These are phyloP conservation scores for Kregervanrija delftensis DNA, from an alignment of 805 yeast species.

Conservation along the genomic window DNA sequence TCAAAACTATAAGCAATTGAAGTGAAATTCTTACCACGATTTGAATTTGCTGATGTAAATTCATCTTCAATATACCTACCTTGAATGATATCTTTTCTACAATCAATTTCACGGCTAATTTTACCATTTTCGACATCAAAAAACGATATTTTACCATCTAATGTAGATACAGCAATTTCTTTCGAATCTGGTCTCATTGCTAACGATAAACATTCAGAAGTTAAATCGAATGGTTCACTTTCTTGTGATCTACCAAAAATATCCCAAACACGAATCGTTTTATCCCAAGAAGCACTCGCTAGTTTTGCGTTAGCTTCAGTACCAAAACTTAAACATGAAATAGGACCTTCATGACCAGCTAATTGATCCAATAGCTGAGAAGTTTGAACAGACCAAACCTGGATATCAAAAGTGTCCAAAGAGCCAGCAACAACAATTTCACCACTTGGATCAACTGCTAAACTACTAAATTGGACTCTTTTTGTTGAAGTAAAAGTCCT, in stretches of 20 bases:
- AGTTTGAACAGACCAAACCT: conserved; percentile 97
- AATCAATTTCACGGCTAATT: conserved; percentile 80
- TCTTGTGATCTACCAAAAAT: conserved; percentile 80
- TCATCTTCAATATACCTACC: conserved; percentile 83
- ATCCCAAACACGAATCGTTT: conserved; percentile 88
- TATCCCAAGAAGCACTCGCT: conserved; percentile 96
- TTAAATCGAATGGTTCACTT: conserved; percentile 85
- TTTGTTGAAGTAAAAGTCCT: conserved; percentile 90
- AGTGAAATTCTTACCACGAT: conserved; percentile 78
- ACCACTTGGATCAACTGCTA: conserved; percentile 96
- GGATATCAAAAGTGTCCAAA: conserved; percentile 79
- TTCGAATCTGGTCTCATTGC: conserved; percentile 92
- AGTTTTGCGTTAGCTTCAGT: conserved; percentile 58
- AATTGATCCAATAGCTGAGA: conserved; percentile 83
- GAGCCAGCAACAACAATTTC: conserved; percentile 96
- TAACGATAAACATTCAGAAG: conserved; percentile 75
- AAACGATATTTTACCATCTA: conserved; percentile 79
- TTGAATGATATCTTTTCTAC: conserved; percentile 74
- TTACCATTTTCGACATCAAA: conserved; percentile 80
- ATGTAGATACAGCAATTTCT: conserved; percentile 77
- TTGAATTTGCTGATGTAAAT: conserved; percentile 72
- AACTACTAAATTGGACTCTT: conserved; percentile 75
- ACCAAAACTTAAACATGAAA: conserved; percentile 82
- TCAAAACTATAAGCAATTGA: conserved; percentile 82
- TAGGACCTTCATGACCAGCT: conserved; percentile 94